A percentile compares a stretch with the other conserved stretches of the same genome.
These are phyloP conservation scores for Exserohilum turcica DNA, from an alignment of 2,329 filamentous ascomycete genomes.

Conservation along the genomic window DNA sequence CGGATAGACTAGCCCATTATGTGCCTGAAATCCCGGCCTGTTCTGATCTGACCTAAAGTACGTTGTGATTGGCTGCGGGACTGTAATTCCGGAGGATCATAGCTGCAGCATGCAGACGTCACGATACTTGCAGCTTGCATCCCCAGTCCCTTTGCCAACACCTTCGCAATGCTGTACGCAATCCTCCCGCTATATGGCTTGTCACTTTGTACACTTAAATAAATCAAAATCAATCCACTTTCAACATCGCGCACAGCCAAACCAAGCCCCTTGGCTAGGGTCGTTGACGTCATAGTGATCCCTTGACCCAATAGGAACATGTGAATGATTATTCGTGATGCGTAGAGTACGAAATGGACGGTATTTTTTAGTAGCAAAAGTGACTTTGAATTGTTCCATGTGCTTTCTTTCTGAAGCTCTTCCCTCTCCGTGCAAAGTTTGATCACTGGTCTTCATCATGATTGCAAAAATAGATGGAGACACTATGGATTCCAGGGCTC, in stretches of 20 bases:
- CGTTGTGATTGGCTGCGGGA: slow-evolving; percentile 3
- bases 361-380: neutral
- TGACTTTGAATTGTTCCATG: neutral
- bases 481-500: neutral
- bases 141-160: neutral
- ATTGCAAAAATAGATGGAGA: slow-evolving; percentile 8
- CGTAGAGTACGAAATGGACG: neutral
- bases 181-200: neutral
- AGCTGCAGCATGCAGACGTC: neutral
- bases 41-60: no score
- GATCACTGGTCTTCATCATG: neutral
- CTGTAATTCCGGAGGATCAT: neutral
- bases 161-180: neutral
- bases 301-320: slow-evolving; percentile 11
- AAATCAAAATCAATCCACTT: neutral
- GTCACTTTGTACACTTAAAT: neutral
- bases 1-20: no score
- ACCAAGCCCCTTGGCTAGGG: slow-evolving; percentile 5
- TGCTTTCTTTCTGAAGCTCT: neutral
- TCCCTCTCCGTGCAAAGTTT: neutral
- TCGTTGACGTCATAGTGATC: slow-evolving; percentile 15
- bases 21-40: no score
- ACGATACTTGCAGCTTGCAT: neutral
- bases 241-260: neutral
- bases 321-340: slow-evolving; percentile 1